Evolutionary conservation across 345 rosid species (phyloP), one percentile per base, ranked within the genome.

Genomic region (Linum lewisii): DNA sequence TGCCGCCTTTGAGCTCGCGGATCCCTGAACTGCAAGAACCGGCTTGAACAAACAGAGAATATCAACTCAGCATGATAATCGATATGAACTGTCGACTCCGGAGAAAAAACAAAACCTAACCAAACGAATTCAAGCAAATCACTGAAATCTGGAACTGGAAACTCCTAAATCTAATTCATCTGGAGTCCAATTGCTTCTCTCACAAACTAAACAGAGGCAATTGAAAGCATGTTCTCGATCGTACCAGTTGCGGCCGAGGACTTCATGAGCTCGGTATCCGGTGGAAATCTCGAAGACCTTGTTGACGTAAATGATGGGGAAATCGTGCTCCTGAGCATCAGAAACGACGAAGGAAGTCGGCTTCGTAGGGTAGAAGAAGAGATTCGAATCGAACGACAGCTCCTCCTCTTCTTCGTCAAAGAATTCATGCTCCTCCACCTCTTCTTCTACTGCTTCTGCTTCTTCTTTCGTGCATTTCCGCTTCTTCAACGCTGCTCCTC

Each of bases 1-100:
- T 90, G 97, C 36, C 97, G 80, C 68, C 97, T 85, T 76, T 90
- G 97, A 66, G 95, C 93, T 50, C 51, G 90, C 63, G 84, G 93
- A 62, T 87, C 95, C 32, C 85, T 73, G 37, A 70, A 85, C 57
- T 90, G 97, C 69, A 90, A 72, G 70, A 90, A 83, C 63, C 93
- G 95, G 71, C 97, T 90, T 78, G 42, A 73, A 18, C 44, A 71
- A 0, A 21, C 36, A 44, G 60, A 57, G 25, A 25, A 13, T 20
- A 19, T 7, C 55, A 20, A 20, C 21, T 52, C 23, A 29, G 4
- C 23, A 52, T n/a, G 13, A 4, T 20, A 52, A 6, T 52, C 23
- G n/a, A n/a, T n/a, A n/a, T n/a, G n/a, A n/a, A n/a, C n/a, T n/a
- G n/a, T n/a, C n/a, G n/a, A n/a, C n/a, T n/a, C n/a, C n/a, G n/a